Conservation (phyloP, 805 yeast species). For the Myxozyma monticola region DNA sequence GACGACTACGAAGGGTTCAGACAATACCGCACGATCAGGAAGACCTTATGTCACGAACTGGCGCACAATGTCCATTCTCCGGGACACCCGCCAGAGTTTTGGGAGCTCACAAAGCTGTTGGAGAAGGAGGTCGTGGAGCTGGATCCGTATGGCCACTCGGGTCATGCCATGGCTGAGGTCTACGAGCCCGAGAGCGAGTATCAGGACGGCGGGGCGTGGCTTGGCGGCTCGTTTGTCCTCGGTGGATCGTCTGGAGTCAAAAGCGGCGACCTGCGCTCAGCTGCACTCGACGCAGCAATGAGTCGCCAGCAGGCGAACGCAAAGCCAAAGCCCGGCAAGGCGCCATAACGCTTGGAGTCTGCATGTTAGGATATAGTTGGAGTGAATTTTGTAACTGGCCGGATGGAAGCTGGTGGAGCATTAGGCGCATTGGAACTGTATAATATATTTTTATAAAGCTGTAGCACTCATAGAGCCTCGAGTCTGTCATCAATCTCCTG, state of each 20-base stretch:
- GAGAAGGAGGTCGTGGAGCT: conserved; percentile 38
- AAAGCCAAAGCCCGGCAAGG: no score
- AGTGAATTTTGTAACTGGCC: no score
- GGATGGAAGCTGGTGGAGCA: no score
- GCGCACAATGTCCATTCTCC: conserved; percentile 41
- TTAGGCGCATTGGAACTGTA: no score
- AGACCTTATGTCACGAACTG: conserved; percentile 43
- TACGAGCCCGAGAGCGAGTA: conserved; percentile 9
- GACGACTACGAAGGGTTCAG: conserved; percentile 43
- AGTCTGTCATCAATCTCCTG: conserved; percentile 96
- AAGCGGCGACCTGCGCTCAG: no score
- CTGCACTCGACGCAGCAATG: no score
- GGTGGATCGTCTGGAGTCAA: no score
- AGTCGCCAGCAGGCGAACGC: no score
- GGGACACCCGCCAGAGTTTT: conserved; percentile 41
- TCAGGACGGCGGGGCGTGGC: conserved; percentile 26
- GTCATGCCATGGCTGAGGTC: conserved; percentile 4
- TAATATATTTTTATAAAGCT: not conserved
- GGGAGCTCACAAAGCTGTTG: conserved; percentile 39
- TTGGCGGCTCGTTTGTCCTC: conserved; percentile 25
- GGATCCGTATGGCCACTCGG: conserved; percentile 16
- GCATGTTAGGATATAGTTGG: no score
- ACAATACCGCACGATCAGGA: conserved; percentile 38
- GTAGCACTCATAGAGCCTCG: conserved; percentile 67
- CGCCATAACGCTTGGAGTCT: no score